These are phyloP conservation scores for Trichoderma polysporum DNA, from an alignment of 2,329 filamentous ascomycete genomes.

Conservation along the genomic window DNA sequence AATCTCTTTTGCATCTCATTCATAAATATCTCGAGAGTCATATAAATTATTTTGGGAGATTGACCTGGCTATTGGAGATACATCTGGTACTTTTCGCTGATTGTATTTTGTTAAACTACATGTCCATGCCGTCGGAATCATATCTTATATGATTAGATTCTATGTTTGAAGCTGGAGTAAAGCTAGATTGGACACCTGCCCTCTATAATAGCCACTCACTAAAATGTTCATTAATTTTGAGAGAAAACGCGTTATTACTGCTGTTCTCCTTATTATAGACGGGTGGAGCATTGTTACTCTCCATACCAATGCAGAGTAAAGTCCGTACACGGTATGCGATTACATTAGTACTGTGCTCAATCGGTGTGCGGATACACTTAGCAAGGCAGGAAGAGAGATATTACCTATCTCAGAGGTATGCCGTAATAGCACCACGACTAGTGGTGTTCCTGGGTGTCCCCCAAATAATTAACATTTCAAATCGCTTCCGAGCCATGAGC, in stretches of 20 bases:
- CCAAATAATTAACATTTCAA: background rate
- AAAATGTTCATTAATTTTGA: background rate
- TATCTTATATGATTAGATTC: too few relatives aligned
- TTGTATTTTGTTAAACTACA: too few relatives aligned
- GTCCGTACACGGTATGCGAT: background rate
- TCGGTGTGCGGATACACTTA: too few relatives aligned
- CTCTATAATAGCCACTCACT: background rate
- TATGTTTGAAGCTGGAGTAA: too few relatives aligned
- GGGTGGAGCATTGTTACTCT: background rate
- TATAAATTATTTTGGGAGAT: too few relatives aligned
- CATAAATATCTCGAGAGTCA: background rate
- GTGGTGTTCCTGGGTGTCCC: background rate
- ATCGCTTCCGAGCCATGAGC: background rate
- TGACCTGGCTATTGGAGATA: too few relatives aligned
- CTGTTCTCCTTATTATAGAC: background rate
- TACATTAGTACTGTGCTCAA: background rate
- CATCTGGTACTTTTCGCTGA: too few relatives aligned
- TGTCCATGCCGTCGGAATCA: too few relatives aligned
- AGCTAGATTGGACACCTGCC: constrained; percentile 5
- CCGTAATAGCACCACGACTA: background rate
- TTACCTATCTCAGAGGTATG: background rate
- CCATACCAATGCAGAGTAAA: too few relatives aligned
- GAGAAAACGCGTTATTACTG: background rate
- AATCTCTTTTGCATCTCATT: background rate
- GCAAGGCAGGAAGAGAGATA: background rate